Evolutionary conservation across 2,329 filamentous ascomycete genomes (phyloP).

Genomic region (Colletotrichum magnum): DNA sequence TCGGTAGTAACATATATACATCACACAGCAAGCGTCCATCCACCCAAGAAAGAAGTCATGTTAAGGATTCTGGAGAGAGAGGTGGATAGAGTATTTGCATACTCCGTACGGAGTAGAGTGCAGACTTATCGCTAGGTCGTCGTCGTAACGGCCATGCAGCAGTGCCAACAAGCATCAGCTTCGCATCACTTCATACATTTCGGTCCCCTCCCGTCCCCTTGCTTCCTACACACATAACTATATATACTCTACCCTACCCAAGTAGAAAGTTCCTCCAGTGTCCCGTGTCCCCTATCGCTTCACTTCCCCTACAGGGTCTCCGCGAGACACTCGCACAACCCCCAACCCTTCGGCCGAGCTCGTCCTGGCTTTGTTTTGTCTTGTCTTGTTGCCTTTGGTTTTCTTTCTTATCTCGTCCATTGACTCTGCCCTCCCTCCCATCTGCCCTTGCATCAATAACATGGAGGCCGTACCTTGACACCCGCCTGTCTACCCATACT

Average conservation of each 20-base stretch:
- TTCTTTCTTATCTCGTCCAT: slow-evolving; percentile 17
- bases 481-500: not conserved
- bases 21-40: no score
- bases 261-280: no score
- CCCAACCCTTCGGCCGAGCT: not conserved
- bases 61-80: not conserved
- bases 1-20: not conserved
- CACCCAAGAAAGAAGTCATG: no score
- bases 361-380: slow-evolving; percentile 6
- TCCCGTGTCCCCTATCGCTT: not conserved
- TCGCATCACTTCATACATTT: slow-evolving; percentile 15
- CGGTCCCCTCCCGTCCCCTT: not conserved
- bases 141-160: slow-evolving; percentile 28
- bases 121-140: not conserved
- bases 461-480: no score
- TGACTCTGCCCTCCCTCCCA: slow-evolving; percentile 1
- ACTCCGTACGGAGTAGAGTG: no score
- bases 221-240: not conserved
- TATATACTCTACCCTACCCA: no score
- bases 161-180: slow-evolving; percentile 15
- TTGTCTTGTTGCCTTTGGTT: slow-evolving; percentile 6
- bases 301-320: slow-evolving; percentile 2
- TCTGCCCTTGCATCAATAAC: not conserved
- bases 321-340: slow-evolving; percentile 1
- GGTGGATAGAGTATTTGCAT: not conserved